phyloP scores from a whole-genome alignment of 2,329 filamentous ascomycete genomes.

The Penicillium decumbens region DNA sequence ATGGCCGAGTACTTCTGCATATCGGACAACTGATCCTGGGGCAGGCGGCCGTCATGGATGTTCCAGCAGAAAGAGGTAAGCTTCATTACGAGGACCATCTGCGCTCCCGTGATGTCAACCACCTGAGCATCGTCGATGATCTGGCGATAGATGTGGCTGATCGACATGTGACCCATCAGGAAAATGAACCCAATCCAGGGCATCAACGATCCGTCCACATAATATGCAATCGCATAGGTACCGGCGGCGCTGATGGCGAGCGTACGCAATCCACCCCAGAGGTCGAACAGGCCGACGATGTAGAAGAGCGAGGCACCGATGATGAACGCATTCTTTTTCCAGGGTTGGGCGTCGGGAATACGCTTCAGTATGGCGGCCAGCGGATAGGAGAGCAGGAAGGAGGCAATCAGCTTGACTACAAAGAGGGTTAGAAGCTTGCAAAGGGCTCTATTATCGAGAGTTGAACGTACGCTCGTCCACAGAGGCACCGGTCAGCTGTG shows the following conservation, averaged over 20 bases:
- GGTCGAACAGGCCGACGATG: slow-evolving; percentile 83
- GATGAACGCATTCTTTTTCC: slow-evolving; percentile 82
- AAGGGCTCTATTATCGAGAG: not conserved
- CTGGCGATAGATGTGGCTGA: slow-evolving; percentile 82
- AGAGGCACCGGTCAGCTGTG: slow-evolving; percentile 56
- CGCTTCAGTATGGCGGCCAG: slow-evolving; percentile 84
- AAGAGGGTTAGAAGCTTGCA: slow-evolving; percentile 2
- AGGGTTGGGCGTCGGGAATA: slow-evolving; percentile 77
- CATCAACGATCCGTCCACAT: slow-evolving; percentile 85
- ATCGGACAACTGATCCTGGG: slow-evolving; percentile 74
- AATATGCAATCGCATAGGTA: slow-evolving; percentile 77
- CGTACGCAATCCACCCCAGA: slow-evolving; percentile 80
- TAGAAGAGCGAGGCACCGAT: slow-evolving; percentile 81
- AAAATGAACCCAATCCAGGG: slow-evolving; percentile 95
- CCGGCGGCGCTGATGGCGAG: slow-evolving; percentile 73
- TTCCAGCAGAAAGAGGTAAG: slow-evolving; percentile 97
- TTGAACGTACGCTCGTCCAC: slow-evolving; percentile 55
- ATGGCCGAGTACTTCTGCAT: slow-evolving; percentile 80
- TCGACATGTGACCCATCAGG: slow-evolving; percentile 90
- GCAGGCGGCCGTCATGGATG: slow-evolving; percentile 81
- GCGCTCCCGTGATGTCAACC: slow-evolving; percentile 86
- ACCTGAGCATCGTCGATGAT: slow-evolving; percentile 59
- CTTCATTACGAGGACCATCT: slow-evolving; percentile 99
- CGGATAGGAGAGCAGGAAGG: slow-evolving; percentile 88
- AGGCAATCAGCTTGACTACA: slow-evolving; percentile 85